These are phyloP conservation scores for Ceratobasidium papillatum DNA, from an alignment of 1,284 basidiomycete genomes.

Conservation along the genomic window DNA sequence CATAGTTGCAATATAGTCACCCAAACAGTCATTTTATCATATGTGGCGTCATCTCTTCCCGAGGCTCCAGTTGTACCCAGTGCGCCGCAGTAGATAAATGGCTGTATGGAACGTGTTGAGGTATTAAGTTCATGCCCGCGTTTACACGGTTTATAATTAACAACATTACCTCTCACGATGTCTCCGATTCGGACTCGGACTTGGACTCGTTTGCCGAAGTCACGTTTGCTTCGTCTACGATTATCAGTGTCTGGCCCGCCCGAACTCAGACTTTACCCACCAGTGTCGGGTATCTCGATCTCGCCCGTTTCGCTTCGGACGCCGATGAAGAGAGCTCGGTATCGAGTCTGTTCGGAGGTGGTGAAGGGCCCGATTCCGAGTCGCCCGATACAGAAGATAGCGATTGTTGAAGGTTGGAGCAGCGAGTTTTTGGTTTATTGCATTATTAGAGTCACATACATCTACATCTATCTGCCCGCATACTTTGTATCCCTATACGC, in stretches of 20 bases:
- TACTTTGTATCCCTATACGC: conserved; percentile 4
- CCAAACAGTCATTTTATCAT: no score
- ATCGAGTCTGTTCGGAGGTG: conserved; percentile 6
- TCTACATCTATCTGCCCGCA: neutral
- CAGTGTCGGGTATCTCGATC: neutral
- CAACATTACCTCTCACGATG: neutral
- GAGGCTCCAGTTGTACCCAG: no score
- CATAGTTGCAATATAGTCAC: no score
- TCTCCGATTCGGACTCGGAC: neutral
- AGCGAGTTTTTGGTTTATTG: neutral
- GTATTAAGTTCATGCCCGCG: no score
- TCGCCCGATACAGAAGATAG: conserved; percentile 32
- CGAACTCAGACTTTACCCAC: neutral
- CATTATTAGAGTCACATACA: neutral
- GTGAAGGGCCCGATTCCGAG: conserved; percentile 18
- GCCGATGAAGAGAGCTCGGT: conserved; percentile 37
- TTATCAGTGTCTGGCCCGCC: neutral
- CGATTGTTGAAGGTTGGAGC: conserved; percentile 9
- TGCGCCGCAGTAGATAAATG: no score
- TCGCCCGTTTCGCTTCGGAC: conserved; percentile 1
- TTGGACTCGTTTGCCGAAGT: neutral
- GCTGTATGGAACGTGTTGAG: no score
- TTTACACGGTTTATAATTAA: no score
- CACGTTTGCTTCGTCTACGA: neutral
- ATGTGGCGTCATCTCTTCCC: no score